Conservation (phyloP, 257 asterid genomes). For the Solanum chiquidenum region DNA sequence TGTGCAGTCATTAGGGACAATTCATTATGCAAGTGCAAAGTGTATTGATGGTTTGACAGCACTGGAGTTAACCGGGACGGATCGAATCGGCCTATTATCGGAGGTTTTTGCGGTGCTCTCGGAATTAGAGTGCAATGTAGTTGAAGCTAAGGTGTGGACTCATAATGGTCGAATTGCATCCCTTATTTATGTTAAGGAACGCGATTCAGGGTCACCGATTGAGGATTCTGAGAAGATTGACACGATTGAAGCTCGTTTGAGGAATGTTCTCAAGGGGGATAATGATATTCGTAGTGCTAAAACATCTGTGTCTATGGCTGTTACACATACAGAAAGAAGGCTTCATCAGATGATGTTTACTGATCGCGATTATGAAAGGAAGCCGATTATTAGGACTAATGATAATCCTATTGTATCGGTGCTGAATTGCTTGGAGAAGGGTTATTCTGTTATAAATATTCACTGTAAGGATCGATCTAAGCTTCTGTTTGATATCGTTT, state of each 20-base stretch:
- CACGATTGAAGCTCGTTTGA: slow-evolving; percentile 45
- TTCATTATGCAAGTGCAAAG: slow-evolving; percentile 50
- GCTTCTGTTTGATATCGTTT: slow-evolving; percentile 81
- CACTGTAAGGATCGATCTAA: slow-evolving; percentile 76
- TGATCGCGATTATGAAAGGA: slow-evolving; percentile 79
- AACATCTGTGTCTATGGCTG: slow-evolving; percentile 54
- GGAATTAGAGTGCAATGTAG: slow-evolving; percentile 55
- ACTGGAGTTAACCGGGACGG: slow-evolving; percentile 76
- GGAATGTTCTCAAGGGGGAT: slow-evolving; percentile 87
- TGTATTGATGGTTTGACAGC: slow-evolving; percentile 72
- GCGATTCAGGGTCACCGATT: slow-evolving; percentile 56
- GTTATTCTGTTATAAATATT: slow-evolving; percentile 69
- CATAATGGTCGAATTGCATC: slow-evolving; percentile 91
- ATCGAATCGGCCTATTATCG: slow-evolving; percentile 75
- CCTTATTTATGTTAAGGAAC: slow-evolving; percentile 57
- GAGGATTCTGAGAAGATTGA: slow-evolving; percentile 54
- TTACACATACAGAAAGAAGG: slow-evolving; percentile 82
- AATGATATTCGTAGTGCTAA: slow-evolving; percentile 73
- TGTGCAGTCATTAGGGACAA: slow-evolving; percentile 68
- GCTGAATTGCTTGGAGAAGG: slow-evolving; percentile 71
- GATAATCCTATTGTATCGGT: slow-evolving; percentile 51
- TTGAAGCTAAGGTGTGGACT: slow-evolving; percentile 85
- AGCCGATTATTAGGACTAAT: slow-evolving; percentile 21
- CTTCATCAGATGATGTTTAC: slow-evolving; percentile 98
- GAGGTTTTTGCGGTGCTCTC: slow-evolving; percentile 90